phyloP scores from a whole-genome alignment of 306 rosid genomes.

The Senna tora region DNA sequence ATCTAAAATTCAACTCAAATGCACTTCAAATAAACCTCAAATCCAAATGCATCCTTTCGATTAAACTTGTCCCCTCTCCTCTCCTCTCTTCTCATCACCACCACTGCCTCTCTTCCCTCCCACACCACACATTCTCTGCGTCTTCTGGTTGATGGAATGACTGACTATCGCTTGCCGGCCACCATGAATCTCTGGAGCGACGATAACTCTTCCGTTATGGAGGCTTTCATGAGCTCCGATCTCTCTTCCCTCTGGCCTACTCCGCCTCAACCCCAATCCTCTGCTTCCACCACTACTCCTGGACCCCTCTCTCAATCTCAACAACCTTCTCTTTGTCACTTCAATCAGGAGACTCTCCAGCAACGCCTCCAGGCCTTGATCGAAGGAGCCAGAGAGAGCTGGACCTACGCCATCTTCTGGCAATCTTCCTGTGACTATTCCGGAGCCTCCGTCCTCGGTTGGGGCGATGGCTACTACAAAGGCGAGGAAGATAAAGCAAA shows the following conservation, averaged over 20 bases:
- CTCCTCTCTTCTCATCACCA: background rate
- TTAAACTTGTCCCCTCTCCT: background rate
- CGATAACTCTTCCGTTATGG: slow-evolving; percentile 89
- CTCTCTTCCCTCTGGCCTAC: slow-evolving; percentile 71
- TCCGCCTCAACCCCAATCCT: slow-evolving; percentile 45
- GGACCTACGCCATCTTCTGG: slow-evolving; percentile 99
- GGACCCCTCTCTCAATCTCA: slow-evolving; percentile 30
- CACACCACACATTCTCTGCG: background rate
- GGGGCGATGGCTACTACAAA: slow-evolving; percentile 96
- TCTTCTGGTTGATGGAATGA: slow-evolving; percentile 46
- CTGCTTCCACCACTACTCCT: slow-evolving; percentile 56
- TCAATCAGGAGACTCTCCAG: slow-evolving; percentile 86
- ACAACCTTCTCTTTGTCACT: slow-evolving; percentile 34
- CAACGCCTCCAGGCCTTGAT: slow-evolving; percentile 86
- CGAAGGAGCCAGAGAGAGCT: slow-evolving; percentile 68
- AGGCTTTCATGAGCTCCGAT: slow-evolving; percentile 82
- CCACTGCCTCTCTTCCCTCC: background rate
- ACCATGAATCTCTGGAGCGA: slow-evolving; percentile 85
- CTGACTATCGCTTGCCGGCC: slow-evolving; percentile 51
- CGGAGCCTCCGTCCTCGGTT: slow-evolving; percentile 65
- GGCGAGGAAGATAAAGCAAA: slow-evolving; percentile 74
- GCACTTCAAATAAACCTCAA: slow-evolving; percentile 44
- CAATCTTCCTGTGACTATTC: slow-evolving; percentile 73
- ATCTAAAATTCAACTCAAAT: slow-evolving; percentile 39
- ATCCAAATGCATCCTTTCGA: slow-evolving; percentile 30